Conservation (phyloP, 257 asterid species). For the Forsythia suspensa region DNA sequence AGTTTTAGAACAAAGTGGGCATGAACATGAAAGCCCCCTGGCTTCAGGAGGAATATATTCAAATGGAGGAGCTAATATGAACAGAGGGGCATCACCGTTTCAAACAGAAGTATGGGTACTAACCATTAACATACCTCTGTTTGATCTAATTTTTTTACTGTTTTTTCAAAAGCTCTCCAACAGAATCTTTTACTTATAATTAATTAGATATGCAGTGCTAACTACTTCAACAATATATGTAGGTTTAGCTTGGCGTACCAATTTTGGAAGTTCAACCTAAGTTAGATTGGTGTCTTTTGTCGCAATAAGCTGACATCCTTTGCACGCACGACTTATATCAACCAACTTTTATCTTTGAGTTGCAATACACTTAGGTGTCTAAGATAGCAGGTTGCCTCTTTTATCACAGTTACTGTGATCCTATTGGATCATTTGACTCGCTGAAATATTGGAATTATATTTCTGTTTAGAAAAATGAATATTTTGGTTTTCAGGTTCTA, state of each 20-base stretch:
- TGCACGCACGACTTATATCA: constrained; percentile 11
- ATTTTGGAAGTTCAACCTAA: constrained; percentile 7
- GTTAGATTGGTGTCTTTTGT: constrained; percentile 26
- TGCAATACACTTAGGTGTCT: constrained; percentile 1
- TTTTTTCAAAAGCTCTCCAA: constrained; percentile 43
- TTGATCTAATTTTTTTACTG: constrained; percentile 61
- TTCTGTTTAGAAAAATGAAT: constrained; percentile 14
- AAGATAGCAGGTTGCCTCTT: not conserved
- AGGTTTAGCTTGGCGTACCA: constrained; percentile 27
- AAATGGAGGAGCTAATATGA: constrained; percentile 98
- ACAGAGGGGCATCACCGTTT: constrained; percentile 95
- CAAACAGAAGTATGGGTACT: constrained; percentile 99
- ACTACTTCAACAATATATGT: constrained; percentile 40
- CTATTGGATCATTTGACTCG: constrained; percentile 11
- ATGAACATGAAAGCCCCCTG: constrained; percentile 99
- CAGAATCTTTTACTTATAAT: constrained; percentile 31
- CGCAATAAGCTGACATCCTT: constrained; percentile 28
- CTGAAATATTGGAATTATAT: constrained; percentile 22
- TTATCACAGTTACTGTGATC: constrained; percentile 19
- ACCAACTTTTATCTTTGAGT: constrained; percentile 8
- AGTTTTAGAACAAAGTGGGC: constrained; percentile 98
- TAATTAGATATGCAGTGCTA: constrained; percentile 34
- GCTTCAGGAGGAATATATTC: constrained; percentile 96
- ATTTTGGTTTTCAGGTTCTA: constrained; percentile 22
- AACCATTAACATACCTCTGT: constrained; percentile 82